phyloP scores from a whole-genome alignment of 805 yeast species.

The Suhomyces sp. region DNA sequence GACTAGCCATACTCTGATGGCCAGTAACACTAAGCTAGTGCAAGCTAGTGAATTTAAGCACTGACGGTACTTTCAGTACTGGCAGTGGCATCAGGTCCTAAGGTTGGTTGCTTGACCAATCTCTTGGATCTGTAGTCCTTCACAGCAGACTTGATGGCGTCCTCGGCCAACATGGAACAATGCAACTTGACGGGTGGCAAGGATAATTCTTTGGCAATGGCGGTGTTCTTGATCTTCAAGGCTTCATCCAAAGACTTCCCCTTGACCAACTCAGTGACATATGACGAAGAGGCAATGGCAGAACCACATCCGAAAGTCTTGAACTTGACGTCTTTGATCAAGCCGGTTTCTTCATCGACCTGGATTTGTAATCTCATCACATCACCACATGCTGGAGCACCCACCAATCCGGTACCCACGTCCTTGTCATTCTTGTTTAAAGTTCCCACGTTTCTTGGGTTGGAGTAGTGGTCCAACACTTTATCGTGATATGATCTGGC shows the following conservation, averaged over 20 bases:
- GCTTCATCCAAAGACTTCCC: slow-evolving; percentile 96
- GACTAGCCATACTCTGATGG: background rate
- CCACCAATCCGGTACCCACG: slow-evolving; percentile 97
- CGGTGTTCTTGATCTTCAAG: slow-evolving; percentile 84
- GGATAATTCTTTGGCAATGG: slow-evolving; percentile 89
- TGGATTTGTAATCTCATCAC: slow-evolving; percentile 96
- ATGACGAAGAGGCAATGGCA: slow-evolving; percentile 94
- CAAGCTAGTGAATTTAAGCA: slow-evolving; percentile 6
- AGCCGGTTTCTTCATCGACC: slow-evolving; percentile 86
- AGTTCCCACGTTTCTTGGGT: slow-evolving; percentile 96
- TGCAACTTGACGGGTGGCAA: slow-evolving; percentile 97
- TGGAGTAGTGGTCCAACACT: slow-evolving; percentile 92
- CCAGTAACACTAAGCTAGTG: background rate
- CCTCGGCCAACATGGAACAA: slow-evolving; percentile 98
- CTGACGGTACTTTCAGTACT: slow-evolving; percentile 10
- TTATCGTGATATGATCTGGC: slow-evolving; percentile 73
- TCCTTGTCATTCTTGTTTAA: slow-evolving; percentile 69
- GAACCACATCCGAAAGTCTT: slow-evolving; percentile 99
- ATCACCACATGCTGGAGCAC: slow-evolving; percentile 99
- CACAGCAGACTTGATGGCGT: slow-evolving; percentile 95
- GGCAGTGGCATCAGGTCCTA: slow-evolving; percentile 36
- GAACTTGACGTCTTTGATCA: slow-evolving; percentile 91
- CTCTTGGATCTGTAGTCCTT: slow-evolving; percentile 92
- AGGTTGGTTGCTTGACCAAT: slow-evolving; percentile 47
- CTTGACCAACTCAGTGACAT: slow-evolving; percentile 90